A percentile compares a stretch with the other conserved stretches of the same genome.
Evolutionary conservation across 1,284 basidiomycete species (phyloP).

Genomic region (Puccinia coronata): DNA sequence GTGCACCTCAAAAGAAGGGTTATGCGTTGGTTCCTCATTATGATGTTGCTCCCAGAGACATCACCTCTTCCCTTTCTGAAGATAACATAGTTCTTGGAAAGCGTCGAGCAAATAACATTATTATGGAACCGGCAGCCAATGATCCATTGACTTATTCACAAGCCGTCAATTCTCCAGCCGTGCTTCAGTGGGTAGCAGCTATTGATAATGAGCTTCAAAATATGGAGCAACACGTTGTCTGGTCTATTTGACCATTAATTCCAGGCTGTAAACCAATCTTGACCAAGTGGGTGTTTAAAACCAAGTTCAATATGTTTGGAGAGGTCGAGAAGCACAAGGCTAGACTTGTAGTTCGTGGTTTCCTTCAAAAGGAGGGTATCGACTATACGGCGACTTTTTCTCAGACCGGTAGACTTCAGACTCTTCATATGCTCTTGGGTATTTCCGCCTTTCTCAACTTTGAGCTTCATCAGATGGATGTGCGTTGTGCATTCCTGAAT

Average conservation of each 20-base stretch:
- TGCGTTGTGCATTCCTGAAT: too few relatives aligned
- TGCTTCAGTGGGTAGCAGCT: neutral
- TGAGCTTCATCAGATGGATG: conserved; percentile 10
- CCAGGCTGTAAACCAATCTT: neutral
- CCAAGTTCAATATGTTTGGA: conserved; percentile 18
- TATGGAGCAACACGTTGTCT: conserved; percentile 2
- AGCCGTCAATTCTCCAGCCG: neutral
- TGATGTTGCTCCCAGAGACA: too few relatives aligned
- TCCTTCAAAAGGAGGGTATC: conserved; percentile 29
- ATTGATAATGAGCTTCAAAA: neutral
- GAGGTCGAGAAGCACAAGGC: conserved; percentile 5
- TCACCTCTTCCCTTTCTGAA: too few relatives aligned
- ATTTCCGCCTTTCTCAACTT: neutral
- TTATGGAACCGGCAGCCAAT: neutral
- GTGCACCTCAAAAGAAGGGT: too few relatives aligned
- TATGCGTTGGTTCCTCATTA: too few relatives aligned
- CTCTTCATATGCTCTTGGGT: neutral
- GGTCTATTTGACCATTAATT: neutral
- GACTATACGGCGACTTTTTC: conserved; percentile 10
- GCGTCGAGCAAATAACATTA: too few relatives aligned
- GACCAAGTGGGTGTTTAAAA: conserved; percentile 33
- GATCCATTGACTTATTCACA: neutral
- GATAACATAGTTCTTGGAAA: too few relatives aligned
- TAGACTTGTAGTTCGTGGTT: conserved; percentile 18
- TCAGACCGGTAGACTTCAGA: neutral